Evolutionary conservation across 148 eudicot genomes (phyloP).

Genomic region (Nyssa sinensis): DNA sequence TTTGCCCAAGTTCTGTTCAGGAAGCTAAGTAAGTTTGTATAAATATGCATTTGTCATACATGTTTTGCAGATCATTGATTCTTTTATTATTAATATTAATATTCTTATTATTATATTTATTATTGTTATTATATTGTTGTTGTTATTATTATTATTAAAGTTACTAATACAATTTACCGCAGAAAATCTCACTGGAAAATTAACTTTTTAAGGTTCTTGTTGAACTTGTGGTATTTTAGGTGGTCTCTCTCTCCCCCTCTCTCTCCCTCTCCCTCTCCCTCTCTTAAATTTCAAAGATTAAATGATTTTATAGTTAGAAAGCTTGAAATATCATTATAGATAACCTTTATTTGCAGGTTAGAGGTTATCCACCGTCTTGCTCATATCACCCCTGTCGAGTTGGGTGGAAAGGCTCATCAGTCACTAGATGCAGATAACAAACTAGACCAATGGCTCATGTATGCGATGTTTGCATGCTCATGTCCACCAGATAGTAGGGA

Average conservation of each 20-base stretch:
- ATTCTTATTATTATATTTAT: neutral
- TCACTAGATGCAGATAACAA: conserved; percentile 87
- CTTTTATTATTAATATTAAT: too few species aligned
- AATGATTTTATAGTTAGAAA: neutral
- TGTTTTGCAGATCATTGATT: neutral
- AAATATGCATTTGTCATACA: neutral
- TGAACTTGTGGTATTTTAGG: neutral
- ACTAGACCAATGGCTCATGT: conserved; percentile 99
- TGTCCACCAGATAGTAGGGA: conserved; percentile 85
- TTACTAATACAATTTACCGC: neutral
- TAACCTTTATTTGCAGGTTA: conserved; percentile 44
- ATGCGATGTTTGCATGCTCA: conserved; percentile 97
- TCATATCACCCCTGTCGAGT: conserved; percentile 85
- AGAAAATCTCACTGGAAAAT: neutral
- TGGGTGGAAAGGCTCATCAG: conserved; percentile 93
- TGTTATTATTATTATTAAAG: too few species aligned
- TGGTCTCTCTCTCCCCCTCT: too few species aligned
- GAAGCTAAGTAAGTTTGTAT: conserved; percentile 78
- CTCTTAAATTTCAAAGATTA: neutral
- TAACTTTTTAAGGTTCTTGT: neutral
- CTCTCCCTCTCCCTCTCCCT: too few species aligned
- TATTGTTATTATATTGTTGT: too few species aligned
- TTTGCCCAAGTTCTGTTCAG: conserved; percentile 95
- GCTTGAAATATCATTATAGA: neutral
- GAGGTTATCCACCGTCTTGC: conserved; percentile 92